Percentiles rank a stretch among this genome's conserved stretches.
Evolutionary conservation across 305 asterid genomes (phyloP).

Genomic region (Fraxinus albicans): DNA sequence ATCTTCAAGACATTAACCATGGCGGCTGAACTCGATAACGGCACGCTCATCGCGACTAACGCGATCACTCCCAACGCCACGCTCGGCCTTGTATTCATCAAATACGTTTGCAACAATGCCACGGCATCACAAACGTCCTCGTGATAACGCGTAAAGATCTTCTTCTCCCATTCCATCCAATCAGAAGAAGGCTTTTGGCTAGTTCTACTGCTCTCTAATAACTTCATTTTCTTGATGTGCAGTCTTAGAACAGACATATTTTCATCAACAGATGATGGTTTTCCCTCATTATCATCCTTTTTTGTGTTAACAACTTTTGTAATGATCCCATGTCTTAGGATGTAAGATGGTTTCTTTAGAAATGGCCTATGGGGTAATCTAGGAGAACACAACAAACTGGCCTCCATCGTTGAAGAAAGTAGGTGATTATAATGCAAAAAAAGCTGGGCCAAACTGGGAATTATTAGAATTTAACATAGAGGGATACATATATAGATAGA

Average conservation of each 20-base stretch:
- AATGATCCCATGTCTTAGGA: background rate
- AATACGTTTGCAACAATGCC: background rate
- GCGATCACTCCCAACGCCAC: background rate
- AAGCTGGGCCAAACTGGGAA: background rate
- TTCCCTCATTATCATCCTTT: background rate
- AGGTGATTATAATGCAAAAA: background rate
- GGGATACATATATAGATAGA: background rate
- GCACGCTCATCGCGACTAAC: background rate
- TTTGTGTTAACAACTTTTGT: background rate
- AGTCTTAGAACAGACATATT: background rate
- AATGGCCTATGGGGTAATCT: background rate
- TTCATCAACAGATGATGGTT: background rate
- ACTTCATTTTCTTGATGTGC: background rate
- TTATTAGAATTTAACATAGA: background rate
- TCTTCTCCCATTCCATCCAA: conserved; percentile 6
- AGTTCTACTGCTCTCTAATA: background rate
- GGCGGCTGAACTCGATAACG: background rate
- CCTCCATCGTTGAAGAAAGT: background rate
- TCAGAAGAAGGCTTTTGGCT: background rate
- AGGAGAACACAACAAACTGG: background rate
- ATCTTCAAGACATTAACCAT: background rate
- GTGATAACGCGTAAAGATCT: background rate
- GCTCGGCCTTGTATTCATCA: background rate
- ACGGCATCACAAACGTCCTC: background rate
- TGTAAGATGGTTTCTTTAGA: background rate